phyloP scores from a whole-genome alignment of 495 filamentous ascomycete species.

The Pseudotulostoma volvatum region DNA sequence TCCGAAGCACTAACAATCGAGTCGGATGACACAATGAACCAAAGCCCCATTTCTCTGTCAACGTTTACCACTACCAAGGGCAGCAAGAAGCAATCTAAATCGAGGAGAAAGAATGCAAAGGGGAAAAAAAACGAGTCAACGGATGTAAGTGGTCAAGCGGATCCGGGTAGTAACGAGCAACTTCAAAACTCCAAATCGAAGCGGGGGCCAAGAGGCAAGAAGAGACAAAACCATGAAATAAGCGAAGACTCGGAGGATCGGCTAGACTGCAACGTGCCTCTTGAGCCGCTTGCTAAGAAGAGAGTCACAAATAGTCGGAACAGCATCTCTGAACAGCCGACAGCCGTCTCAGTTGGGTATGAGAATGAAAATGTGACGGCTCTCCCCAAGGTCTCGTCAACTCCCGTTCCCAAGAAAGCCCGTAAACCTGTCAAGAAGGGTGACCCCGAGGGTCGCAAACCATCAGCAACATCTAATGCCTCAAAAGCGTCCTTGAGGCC shows the following conservation, averaged over 20 bases:
- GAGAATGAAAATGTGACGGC: too few species aligned
- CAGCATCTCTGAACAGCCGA: conserved; percentile 19
- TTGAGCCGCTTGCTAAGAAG: conserved; percentile 47
- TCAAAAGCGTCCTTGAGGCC: conserved; percentile 22
- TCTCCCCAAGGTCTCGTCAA: too few species aligned
- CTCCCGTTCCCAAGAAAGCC: conserved; percentile 14
- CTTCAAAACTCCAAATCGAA: conserved; percentile 19
- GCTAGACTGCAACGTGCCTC: not conserved
- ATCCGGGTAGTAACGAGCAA: conserved; percentile 15
- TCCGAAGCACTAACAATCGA: conserved; percentile 41
- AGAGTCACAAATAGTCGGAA: conserved; percentile 39
- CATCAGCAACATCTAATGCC: conserved; percentile 34
- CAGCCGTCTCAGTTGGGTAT: too few species aligned
- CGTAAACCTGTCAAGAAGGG: conserved; percentile 27
- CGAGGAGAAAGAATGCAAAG: conserved; percentile 24
- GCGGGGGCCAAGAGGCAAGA: conserved; percentile 39
- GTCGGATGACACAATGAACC: conserved; percentile 40
- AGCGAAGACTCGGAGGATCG: conserved; percentile 27
- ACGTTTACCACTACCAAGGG: conserved; percentile 36
- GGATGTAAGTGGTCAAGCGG: conserved; percentile 28
- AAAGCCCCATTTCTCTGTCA: conserved; percentile 44
- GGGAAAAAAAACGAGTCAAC: conserved; percentile 42
- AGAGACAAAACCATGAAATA: conserved; percentile 47
- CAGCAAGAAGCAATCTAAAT: conserved; percentile 31
- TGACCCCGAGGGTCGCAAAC: conserved; percentile 34